Base-by-base conservation (phyloP, 768 basidiomycete genomes). In the Glaciozyma martinii region DNA sequence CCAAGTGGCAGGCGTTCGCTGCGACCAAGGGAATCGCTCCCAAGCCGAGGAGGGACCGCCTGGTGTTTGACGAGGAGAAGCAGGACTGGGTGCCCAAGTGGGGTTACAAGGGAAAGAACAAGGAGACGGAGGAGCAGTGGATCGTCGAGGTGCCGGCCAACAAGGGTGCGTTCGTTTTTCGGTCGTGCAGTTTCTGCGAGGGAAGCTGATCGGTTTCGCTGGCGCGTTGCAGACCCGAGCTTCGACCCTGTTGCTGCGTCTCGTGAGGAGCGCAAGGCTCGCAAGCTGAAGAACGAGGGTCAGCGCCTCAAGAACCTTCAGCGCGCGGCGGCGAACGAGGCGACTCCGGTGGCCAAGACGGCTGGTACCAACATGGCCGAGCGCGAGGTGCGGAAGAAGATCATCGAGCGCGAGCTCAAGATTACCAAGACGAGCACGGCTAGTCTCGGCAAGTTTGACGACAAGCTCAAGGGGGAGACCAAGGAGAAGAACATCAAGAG, bases 1-100 rank as follows among this genome's bases (percentile, higher is more conserved):
- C 94, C 10, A 98, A 95, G 77, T 99, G 95, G 95, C 90, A 98
- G 79, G 81, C 83, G 62, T 99, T 98, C 74, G 94, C 94, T 7
- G 84, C 85, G 55, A 86, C 89, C 44, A 97, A 95, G 79, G 95
- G 95, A 44, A 98, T 98, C 73, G 71, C 64, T 23, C 84, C 84
- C 73, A 84, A 95, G 73, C 83, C 79, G 73, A 82, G 79, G 56
- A 83, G 83, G 53, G 90, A 94, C 18, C 87, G 83, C 79, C 85
- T 85, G 71, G 82, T 85, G 7, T 98, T 89, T 89, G 92, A 98
- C 76, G 93, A 98, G 72, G 92, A 94, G 76, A 84, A 82, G 74
- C 90, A 95, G 76, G 88, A 87, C 23, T 98, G 89, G 87, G 87
- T 93, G 7, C 82, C 85, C 64, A 80, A 89, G 53, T 98, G 93